Conservation (phyloP, 768 basidiomycete species). For the Cubamyces sp. region DNA sequence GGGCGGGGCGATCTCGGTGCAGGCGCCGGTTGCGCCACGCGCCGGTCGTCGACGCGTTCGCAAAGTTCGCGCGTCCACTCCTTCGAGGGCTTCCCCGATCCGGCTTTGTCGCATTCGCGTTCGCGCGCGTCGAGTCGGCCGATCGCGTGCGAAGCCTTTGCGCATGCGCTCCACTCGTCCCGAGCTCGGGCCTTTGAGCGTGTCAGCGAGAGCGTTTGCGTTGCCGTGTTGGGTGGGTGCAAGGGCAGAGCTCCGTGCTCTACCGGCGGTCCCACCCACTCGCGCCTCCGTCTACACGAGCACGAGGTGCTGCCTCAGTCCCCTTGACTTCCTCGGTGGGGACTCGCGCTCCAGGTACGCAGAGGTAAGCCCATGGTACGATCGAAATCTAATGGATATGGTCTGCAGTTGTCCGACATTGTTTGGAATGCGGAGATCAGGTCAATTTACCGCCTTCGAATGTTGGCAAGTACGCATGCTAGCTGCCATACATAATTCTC, state of each 20-base stretch:
- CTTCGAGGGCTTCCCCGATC: background rate
- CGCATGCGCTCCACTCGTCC: too few relatives aligned
- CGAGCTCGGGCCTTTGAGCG: too few relatives aligned
- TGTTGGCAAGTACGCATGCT: background rate
- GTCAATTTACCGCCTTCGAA: too few relatives aligned
- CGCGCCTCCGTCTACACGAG: background rate
- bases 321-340: background rate
- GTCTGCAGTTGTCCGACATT: too few relatives aligned
- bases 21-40: constrained; percentile 8
- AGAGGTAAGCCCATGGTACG: background rate
- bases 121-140: background rate
- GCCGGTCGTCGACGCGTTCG: constrained; percentile 10
- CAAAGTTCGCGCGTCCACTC: background rate
- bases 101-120: background rate
- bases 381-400: too few relatives aligned
- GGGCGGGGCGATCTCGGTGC: constrained; percentile 6
- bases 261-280: constrained; percentile 4
- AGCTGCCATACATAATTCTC: background rate
- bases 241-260: background rate
- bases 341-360: background rate
- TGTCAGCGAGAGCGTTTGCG: too few relatives aligned
- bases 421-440: too few relatives aligned
- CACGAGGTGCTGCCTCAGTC: constrained; percentile 4
- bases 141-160: too few relatives aligned
- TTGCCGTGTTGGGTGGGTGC: too few relatives aligned